Base-by-base conservation (phyloP, 345 rosid species). In the Zanthoxylum bungeanum region DNA sequence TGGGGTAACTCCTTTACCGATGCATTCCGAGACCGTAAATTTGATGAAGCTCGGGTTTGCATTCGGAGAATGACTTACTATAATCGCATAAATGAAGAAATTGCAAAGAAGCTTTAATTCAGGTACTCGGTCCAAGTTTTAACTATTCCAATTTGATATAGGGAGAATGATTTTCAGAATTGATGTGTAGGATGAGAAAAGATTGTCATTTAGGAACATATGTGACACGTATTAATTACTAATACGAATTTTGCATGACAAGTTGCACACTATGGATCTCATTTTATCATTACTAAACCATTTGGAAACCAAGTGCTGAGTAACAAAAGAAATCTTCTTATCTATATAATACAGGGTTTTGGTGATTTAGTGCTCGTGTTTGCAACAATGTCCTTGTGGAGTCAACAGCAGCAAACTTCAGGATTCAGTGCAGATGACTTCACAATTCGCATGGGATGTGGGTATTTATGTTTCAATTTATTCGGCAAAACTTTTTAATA, bases 41-140 rank as follows among this genome's bases (percentile, higher is more conserved):
- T 78, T 79, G 92, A 85, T 70, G 97, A 88, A 73, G 95, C 97
- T 70, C 64, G 63, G 51, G 62, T 65, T 62, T 92, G 92, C 70
- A 85, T 90, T 75, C 87, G 82, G 74, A 90, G 95, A 77, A 92
- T 90, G 98, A 90, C 90, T 68, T 94, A 94, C 76, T 94, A 94
- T 64, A 82, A 79, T 51, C 89, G 97, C 39, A 90, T 84, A 28
- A 83, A 73, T 42, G 97, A 92, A 85, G 97, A 94, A 83, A 92
- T 92, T 51, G 67, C 76, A 67, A 92, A 84, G 86, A 92, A 84
- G 86, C 92, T 90, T 44, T 90, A 76, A 87, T 72, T 72, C 53
- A 69, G 80, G 79, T 80, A 68, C 36, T 42, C 46, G 8, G 6
- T 39, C 56, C n/a, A 24, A 37, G 10, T 50, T 33, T 16, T 2